Base-by-base conservation (phyloP, 257 asterid genomes). In the Jaltomata sinuosa region DNA sequence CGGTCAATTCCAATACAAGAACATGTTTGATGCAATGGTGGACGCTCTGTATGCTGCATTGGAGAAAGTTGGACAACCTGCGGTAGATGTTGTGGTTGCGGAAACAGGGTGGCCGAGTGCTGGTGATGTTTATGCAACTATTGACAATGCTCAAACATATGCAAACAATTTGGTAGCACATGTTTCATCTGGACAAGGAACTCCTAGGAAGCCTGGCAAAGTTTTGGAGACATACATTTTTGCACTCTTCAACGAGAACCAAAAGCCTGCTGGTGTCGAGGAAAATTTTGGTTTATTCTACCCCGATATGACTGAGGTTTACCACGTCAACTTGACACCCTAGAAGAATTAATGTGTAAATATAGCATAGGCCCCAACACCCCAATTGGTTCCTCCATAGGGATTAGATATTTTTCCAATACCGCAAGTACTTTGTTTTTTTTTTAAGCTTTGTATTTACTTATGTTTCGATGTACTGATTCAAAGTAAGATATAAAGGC, bases 81-180 rank as follows among this genome's bases (percentile, higher is more conserved):
- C 31, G 0, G 78, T 89, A 0, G 85, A 71, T 1, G n/a, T 91
- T 1, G 89, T 93, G 7, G 91, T 91, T 14, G 81, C 94, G 0
- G 96, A 92, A 86, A 92, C 93, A 0, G 96, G 96, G 1, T 92
- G 96, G 96, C 96, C 94, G 34, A 89, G 92, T 3, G 88, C 57
- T 2, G 93, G 91, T 0, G 90, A 89, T 4, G 76, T 27, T 0
- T 89, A 65, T 10, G 89, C 90, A 16, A 88, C 83, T 9, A 32
- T 85, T 19, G 88, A 19, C 0, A 86, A 92, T 62, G 95, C 93
- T 1, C 55, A n/a, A 3, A 85, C 86, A 0, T 92, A 91, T 47
- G 85, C 85, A 27, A 90, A 79, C 21, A 91, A 92, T 68, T 61
- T 92, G 87, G 64, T 89, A 0, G 7, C 57, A 8, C 88, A 87